Evolutionary conservation across 176 grass and related monocot genomes (phyloP), one percentile per base, ranked within the genome.

Genomic region (Carex kokanica): DNA sequence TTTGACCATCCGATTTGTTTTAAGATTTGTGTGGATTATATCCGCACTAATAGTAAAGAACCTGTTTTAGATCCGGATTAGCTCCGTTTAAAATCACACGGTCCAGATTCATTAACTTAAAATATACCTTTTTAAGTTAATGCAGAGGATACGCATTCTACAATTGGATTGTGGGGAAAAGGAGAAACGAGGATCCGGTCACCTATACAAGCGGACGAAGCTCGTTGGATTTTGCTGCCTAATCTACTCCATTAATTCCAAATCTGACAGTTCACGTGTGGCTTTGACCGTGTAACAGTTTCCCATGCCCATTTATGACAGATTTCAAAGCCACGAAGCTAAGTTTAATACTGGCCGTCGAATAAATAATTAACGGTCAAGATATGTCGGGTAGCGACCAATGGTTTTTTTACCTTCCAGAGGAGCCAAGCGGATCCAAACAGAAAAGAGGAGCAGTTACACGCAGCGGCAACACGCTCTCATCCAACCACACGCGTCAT

Each of bases 401-500:
- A 14, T 20, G 5, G 6, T 0, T 38, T 18, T 3, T 6, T 34
- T 10, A 18, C 2, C 2, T 49, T n/a, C 6, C 8, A 60, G 56
- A 40, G 36, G n/a, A 61, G 60, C 3, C 45, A 2, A 12, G 34
- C 15, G 14, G 27, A 8, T 10, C 43, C 43, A 47, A 7, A 47
- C 43, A 40, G 6, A 34, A 49, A 2, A 43, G 8, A 59, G 0
- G 59, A 4, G 17, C n/a, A 10, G 79, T 12, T 41, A 43, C 34
- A 47, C 63, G 78, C 34, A 83, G 87, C 67, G 69, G 86, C 75
- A 53, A n/a, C n/a, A 67, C 32, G 68, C 32, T 62, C 86, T 60
- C 81, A 56, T 59, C 81, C 81, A 66, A 43, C 51, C 60, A 47
- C 47, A 29, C 36, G 15, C 51, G 51, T 32, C 52, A 40, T 43